Conservation (phyloP, 805 yeast genomes). For the Candida boidinii region DNA sequence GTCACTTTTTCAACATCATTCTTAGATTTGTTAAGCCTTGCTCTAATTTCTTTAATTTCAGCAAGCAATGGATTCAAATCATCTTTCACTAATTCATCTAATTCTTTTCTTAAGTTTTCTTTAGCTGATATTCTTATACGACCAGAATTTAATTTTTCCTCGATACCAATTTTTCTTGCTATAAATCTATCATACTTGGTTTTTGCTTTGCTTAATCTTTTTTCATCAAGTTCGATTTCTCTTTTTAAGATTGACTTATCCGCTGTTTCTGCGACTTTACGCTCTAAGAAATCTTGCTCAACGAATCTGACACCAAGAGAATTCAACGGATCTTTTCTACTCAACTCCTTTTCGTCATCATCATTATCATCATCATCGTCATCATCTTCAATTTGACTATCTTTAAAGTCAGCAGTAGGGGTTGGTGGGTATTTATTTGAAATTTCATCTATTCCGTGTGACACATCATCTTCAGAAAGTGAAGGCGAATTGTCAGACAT, state of each 20-base stretch:
- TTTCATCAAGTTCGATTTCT: slow-evolving; percentile 66
- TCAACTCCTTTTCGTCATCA: slow-evolving; percentile 1
- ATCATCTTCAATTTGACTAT: neutral
- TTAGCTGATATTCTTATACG: slow-evolving; percentile 59
- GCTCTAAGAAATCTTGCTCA: slow-evolving; percentile 76
- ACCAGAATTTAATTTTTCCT: slow-evolving; percentile 39
- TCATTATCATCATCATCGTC: neutral
- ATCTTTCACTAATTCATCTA: slow-evolving; percentile 36
- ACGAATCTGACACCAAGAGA: slow-evolving; percentile 50
- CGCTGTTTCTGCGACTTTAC: slow-evolving; percentile 62
- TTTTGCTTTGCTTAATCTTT: slow-evolving; percentile 62
- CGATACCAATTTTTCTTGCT: slow-evolving; percentile 36
- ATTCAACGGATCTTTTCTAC: slow-evolving; percentile 12
- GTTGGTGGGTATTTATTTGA: too few relatives aligned
- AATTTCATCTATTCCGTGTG: too few relatives aligned
- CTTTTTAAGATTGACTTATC: slow-evolving; percentile 48
- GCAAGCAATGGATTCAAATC: slow-evolving; percentile 45
- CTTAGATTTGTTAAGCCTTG: slow-evolving; percentile 25
- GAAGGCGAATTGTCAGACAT: too few relatives aligned
- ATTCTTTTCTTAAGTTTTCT: slow-evolving; percentile 43
- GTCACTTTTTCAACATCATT: slow-evolving; percentile 6
- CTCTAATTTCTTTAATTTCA: slow-evolving; percentile 57
- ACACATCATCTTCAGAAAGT: too few relatives aligned
- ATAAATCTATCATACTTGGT: slow-evolving; percentile 35
- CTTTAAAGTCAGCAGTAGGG: neutral